Base-by-base conservation (phyloP, 306 rosid species). In the Malus sieversii region DNA sequence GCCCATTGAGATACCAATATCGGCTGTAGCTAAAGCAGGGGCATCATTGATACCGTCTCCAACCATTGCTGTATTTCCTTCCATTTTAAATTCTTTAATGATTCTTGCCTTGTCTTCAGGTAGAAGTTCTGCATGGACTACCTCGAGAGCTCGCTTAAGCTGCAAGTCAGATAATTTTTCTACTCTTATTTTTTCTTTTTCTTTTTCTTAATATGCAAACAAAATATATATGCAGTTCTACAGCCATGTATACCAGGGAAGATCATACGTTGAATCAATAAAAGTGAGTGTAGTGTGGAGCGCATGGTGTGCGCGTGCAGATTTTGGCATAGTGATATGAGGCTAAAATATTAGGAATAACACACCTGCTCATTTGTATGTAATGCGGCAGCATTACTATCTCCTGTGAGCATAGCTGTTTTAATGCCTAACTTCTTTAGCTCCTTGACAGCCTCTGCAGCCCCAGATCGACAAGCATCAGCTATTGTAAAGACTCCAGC, bases 21-120 rank as follows among this genome's bases (percentile, higher is more conserved):
- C 96, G 8, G 99, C 99, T 2, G 86, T 82, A 22, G 99, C 99
- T 72, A 96, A 78, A 13, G 99, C 97, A 1, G 99, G 98, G 19
- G 98, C 98, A 2, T 96, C 99, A 10, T 96, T 96, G 38, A 96
- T 2, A 68, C 99, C 99, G 52, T 96, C 99, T 72, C 99, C 99
- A 68, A 92, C 72, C 99, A 96, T 96, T 16, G 91, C 98, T 52
- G 91, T 90, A 32, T 80, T 84, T 51, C 98, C 98, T 76, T 89
- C 90, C 62, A 13, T 81, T 64, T 90, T 92, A 29, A 96, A 89
- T 52, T 86, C 90, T 2, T 80, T 68, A 79, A 96, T 80, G 78
- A 90, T 77, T 80, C 77, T 90, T 44, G 90, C 88, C 82, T 96
- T 96, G 74, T 86, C 96, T 78, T 90, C 96, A 2, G 99, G 99